Evolutionary conservation across 768 basidiomycete genomes (phyloP).

Genomic region (Rhodotorula diobovata): DNA sequence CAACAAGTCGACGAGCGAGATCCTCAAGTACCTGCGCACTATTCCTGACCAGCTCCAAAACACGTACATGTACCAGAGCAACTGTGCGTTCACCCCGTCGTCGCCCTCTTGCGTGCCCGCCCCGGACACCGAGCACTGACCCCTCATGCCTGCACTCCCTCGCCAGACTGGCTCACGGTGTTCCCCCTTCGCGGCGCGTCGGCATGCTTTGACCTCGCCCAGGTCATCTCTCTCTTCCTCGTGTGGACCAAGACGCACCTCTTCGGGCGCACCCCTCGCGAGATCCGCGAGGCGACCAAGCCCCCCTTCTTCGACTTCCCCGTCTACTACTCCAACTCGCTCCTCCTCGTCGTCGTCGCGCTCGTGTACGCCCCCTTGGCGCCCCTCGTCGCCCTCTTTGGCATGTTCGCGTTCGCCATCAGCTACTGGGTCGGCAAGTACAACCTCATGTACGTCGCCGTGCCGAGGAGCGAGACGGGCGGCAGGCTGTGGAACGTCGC

Average conservation of each 20-base stretch:
- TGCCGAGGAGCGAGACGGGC: slow-evolving; percentile 84
- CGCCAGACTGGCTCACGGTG: slow-evolving; percentile 42
- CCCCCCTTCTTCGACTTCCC: slow-evolving; percentile 80
- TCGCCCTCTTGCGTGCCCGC: neutral
- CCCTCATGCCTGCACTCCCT: too few relatives aligned
- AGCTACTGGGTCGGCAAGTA: slow-evolving; percentile 77
- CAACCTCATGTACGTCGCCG: slow-evolving; percentile 82
- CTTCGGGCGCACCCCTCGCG: slow-evolving; percentile 83
- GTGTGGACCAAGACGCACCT: slow-evolving; percentile 77
- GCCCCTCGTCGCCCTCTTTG: slow-evolving; percentile 78
- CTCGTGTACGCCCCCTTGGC: slow-evolving; percentile 92
- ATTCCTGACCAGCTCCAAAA: slow-evolving; percentile 56
- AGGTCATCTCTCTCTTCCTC: slow-evolving; percentile 75
- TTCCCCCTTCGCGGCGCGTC: slow-evolving; percentile 85
- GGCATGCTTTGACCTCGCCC: slow-evolving; percentile 88
- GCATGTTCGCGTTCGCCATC: slow-evolving; percentile 63
- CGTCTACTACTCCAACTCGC: slow-evolving; percentile 55
- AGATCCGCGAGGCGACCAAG: slow-evolving; percentile 78
- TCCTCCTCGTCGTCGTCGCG: slow-evolving; percentile 53
- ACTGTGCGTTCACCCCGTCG: slow-evolving; percentile 61
- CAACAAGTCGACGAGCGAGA: slow-evolving; percentile 51
- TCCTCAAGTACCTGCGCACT: slow-evolving; percentile 53
- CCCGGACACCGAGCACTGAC: too few relatives aligned
- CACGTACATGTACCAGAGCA: slow-evolving; percentile 85
- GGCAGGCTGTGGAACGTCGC: slow-evolving; percentile 53